These are phyloP conservation scores for Globisporangium okanoganense DNA, from an alignment of 352 stramenopile genomes.

Conservation along the genomic window DNA sequence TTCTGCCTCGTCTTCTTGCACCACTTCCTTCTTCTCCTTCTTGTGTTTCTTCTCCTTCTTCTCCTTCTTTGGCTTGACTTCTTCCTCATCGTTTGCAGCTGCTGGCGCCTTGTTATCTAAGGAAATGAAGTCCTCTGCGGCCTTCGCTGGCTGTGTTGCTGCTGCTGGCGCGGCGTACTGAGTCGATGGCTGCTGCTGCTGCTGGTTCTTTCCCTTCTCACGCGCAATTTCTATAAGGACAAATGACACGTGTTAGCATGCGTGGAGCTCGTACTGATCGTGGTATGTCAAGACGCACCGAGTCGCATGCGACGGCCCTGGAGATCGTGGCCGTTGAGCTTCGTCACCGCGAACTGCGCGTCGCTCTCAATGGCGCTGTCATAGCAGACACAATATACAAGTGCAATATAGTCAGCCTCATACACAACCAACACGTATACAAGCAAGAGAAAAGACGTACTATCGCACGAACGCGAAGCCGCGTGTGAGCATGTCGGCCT, in stretches of 20 bases:
- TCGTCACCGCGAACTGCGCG: slow-evolving; percentile 63
- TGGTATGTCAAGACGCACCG: slow-evolving; percentile 32
- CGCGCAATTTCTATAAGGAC: slow-evolving; percentile 50
- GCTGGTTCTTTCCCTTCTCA: slow-evolving; percentile 53
- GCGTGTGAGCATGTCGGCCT: slow-evolving; percentile 75
- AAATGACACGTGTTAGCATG: background rate
- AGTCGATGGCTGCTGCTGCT: slow-evolving; percentile 10
- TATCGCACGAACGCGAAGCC: slow-evolving; percentile 87
- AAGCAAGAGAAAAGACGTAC: slow-evolving; percentile 35
- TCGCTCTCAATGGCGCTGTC: slow-evolving; percentile 69
- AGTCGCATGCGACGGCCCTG: slow-evolving; percentile 78
- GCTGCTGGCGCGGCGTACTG: slow-evolving; percentile 11
- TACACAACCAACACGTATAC: background rate
- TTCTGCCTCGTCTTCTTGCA: slow-evolving; percentile 9
- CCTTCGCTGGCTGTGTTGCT: background rate
- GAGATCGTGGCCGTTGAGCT: slow-evolving; percentile 72
- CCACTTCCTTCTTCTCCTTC: slow-evolving; percentile 12
- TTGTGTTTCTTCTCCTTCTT: slow-evolving; percentile 21
- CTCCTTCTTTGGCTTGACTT: slow-evolving; percentile 8
- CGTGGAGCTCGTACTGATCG: background rate
- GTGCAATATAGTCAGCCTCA: slow-evolving; percentile 1
- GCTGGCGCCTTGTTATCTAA: slow-evolving; percentile 8
- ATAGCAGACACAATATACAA: slow-evolving; percentile 7
- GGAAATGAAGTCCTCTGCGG: slow-evolving; percentile 17
- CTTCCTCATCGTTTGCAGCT: background rate